Percentiles rank a stretch among this genome's conserved stretches.
Conservation (phyloP, 2,329 filamentous ascomycete species). For the Chaetomium globosum region DNA sequence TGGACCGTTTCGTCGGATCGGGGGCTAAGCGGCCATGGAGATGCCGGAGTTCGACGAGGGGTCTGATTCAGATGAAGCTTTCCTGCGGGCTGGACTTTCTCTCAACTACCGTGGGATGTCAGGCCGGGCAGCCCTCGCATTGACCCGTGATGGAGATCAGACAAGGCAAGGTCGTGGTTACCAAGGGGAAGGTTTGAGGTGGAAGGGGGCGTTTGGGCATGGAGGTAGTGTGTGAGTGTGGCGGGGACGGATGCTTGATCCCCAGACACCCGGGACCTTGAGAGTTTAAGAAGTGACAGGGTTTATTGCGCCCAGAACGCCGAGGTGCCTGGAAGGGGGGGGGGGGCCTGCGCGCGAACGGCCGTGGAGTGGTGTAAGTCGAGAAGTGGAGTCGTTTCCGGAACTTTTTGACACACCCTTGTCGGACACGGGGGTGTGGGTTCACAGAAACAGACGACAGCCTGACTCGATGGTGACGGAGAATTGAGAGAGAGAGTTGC, state of each 20-base stretch:
- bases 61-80: slow-evolving; percentile 24
- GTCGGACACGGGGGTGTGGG: not conserved
- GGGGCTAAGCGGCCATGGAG: slow-evolving; percentile 34
- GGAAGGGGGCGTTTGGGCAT: slow-evolving; percentile 42
- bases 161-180: slow-evolving; percentile 36
- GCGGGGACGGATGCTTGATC: slow-evolving; percentile 43
- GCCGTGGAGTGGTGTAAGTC: slow-evolving; percentile 25
- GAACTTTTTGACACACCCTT: slow-evolving; percentile 18
- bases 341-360: slow-evolving; percentile 19
- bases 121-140: slow-evolving; percentile 34
- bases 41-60: slow-evolving; percentile 18
- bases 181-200: slow-evolving; percentile 44
- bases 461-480: slow-evolving; percentile 3
- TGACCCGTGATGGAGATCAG: slow-evolving; percentile 40
- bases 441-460: not conserved
- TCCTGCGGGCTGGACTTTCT: not conserved
- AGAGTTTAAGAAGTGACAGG: slow-evolving; percentile 50
- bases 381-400: slow-evolving; percentile 12
- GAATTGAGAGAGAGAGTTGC: slow-evolving; percentile 10
- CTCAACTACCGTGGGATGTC: slow-evolving; percentile 7
- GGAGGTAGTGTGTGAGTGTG: slow-evolving; percentile 38
- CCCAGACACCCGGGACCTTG: slow-evolving; percentile 46
- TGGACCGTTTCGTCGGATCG: slow-evolving; percentile 28
- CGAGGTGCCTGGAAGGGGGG: slow-evolving; percentile 16
- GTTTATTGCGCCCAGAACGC: slow-evolving; percentile 29